Conservation (phyloP, 805 yeast species). For the Priceomyces castillae region DNA sequence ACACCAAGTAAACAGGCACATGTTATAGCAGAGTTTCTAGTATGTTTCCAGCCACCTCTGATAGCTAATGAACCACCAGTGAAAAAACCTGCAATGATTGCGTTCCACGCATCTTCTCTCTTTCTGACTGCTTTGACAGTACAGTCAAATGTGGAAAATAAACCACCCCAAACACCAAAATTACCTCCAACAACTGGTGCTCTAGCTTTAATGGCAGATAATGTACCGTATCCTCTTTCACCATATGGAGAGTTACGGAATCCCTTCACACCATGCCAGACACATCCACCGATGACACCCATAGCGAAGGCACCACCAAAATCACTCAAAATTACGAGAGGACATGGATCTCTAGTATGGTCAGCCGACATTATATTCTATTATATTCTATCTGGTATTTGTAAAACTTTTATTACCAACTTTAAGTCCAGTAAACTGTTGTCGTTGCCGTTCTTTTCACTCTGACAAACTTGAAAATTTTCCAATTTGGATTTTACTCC, state of each 20-base stretch:
- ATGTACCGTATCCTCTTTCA: slow-evolving; percentile 86
- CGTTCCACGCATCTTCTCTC: slow-evolving; percentile 98
- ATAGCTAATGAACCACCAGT: slow-evolving; percentile 97
- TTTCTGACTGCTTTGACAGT: slow-evolving; percentile 91
- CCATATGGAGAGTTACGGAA: slow-evolving; percentile 97
- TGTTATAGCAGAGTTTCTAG: slow-evolving; percentile 92
- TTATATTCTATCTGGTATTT: not conserved
- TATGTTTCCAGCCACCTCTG: slow-evolving; percentile 98
- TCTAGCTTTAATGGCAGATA: slow-evolving; percentile 88
- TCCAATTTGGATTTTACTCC: not conserved
- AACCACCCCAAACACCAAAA: slow-evolving; percentile 99
- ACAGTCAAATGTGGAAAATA: slow-evolving; percentile 94
- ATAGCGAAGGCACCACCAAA: slow-evolving; percentile 99
- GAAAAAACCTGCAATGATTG: slow-evolving; percentile 95
- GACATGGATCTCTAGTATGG: slow-evolving; percentile 99
- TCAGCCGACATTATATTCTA: slow-evolving; percentile 62
- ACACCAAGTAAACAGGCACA: slow-evolving; percentile 97
- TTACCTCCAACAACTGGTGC: slow-evolving; percentile 99
- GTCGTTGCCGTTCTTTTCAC: not conserved
- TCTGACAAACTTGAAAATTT: slow-evolving; percentile 1
- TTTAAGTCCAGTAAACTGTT: not conserved
- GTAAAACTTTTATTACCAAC: not conserved
- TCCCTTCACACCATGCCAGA: slow-evolving; percentile 99
- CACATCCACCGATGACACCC: slow-evolving; percentile 98
- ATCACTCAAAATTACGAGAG: slow-evolving; percentile 91